Base-by-base conservation (phyloP, 129 eudicot species). In the Artemisia tridentata region DNA sequence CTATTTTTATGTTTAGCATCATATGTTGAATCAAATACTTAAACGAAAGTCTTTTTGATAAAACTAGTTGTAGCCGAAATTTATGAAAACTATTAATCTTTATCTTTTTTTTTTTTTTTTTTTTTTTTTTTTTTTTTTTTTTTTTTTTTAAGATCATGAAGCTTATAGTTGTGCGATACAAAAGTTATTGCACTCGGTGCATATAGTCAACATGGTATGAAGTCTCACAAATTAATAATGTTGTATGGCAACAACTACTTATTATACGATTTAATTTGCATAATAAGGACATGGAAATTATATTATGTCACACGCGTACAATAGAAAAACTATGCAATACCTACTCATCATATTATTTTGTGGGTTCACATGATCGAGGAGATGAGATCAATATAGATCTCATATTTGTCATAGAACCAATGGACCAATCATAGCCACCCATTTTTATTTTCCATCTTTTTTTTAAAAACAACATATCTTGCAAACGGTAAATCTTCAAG, bases 211-310 rank as follows among this genome's bases (percentile, higher is more conserved):
- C n/a, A 67, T 67, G 51, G 21, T 53, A 53, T 53, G 59, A 53
- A 53, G 60, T 27, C 60, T 64, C 52, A 54, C 14, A 77, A 16
- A 38, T 23, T 23, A 60, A 27, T 72, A 62, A 25, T 53, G 60
- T 70, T 48, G 23, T 63, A 63, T 71, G 13, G n/a, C 14, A 34
- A 34, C 43, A 34, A 6, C 43, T 6, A 34, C 43, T 34, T 34
- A 34, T 7, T 34, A 34, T 0, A 34, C 43, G 10, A 34, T 34
- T 34, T 34, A 6, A 34, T 34, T 34, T 50, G 50, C 59, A 45
- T 64, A 55, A 71, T 71, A 64, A 71, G 52, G 59, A 69, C 76
- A 69, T 53, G 45, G 4, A 31, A 62, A 71, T 53, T 63, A 69
- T 55, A 71, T 53, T 63, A 69, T 55, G 72, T 77, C 81, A 70